Evolutionary conservation across 2,329 filamentous ascomycete genomes (phyloP), one percentile per base, ranked within the genome.

Genomic region (Cytospora piceicola): DNA sequence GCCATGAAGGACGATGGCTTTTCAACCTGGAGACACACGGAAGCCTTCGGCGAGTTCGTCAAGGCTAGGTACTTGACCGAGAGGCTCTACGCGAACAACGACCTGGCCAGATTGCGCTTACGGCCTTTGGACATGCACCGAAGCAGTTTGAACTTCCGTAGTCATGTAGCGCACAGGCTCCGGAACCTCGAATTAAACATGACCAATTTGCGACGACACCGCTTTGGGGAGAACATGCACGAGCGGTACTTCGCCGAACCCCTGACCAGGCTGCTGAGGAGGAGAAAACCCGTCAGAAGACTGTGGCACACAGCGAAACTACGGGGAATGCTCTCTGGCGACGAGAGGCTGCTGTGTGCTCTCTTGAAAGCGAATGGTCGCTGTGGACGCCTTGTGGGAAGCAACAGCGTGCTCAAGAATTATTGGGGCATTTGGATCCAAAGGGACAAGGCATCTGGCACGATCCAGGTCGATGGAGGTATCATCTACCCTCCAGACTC

Each of bases 51-150:
- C 52, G 84, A 85, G 67, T 85, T 80, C 68, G 70, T 83, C 68
- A 79, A 78, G 66, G 78, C 81, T 4, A 78, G 81, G 1, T 85
- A 81, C 70, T 70, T 83, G 56, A 77, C 78, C 0, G 78, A 83
- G 24, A 76, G 79, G 0, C 60, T 80, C 0, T 85, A 84, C 71
- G 78, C 79, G 34, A 79, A 83, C 58, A 79, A 79, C 46, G 79
- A 84, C 64, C 77, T 79, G 56, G 67, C 73, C 0, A 73, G 77
- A 3, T 74, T 81, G 30, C 76, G 78, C 24, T 70, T 81, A 42
- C 72, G 72, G 3, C 76, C 81, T 3, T 77, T 81, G 29, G 74
- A 81, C 58, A 66, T 79, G 17, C 75, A 78, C 66, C 71, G 72
- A 20, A 59, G 69, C 32, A 29, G 51, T 39, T 15, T 70, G 4